These are phyloP conservation scores for Starmerella tilneyi DNA, from an alignment of 805 yeast genomes.

Conservation along the genomic window DNA sequence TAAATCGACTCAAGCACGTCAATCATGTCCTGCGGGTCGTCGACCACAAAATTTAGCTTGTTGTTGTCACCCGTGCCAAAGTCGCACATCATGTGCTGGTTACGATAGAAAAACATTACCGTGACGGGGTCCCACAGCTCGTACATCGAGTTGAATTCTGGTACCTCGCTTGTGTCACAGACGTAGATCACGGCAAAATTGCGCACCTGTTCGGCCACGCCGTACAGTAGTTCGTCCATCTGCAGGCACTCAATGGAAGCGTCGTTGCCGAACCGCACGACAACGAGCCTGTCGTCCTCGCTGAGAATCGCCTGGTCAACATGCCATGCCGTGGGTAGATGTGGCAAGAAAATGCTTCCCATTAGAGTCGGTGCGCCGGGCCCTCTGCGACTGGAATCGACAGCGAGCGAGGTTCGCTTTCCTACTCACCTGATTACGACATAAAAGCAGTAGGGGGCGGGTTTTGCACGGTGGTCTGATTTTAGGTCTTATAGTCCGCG, in stretches of 20 bases:
- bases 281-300: conserved; percentile 80
- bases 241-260: conserved; percentile 66
- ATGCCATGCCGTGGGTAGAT: conserved; percentile 82
- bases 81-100: conserved; percentile 95
- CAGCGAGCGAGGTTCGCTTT: too few species aligned
- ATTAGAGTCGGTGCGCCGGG: conserved; percentile 31
- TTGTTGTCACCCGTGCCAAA: conserved; percentile 97
- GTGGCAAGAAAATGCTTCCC: conserved; percentile 79
- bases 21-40: conserved; percentile 77
- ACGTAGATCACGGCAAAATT: conserved; percentile 82
- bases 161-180: conserved; percentile 80
- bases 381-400: too few species aligned
- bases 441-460: neutral
- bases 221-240: conserved; percentile 78
- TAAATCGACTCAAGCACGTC: conserved; percentile 84
- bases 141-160: conserved; percentile 84
- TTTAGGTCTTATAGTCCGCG: neutral
- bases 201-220: conserved; percentile 69
- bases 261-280: conserved; percentile 80
- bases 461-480: neutral
- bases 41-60: conserved; percentile 71
- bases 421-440: neutral
- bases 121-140: conserved; percentile 84
- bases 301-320: conserved; percentile 90
- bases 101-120: conserved; percentile 84